These are phyloP conservation scores for Alternaria triticimaculans DNA, from an alignment of 2,329 filamentous ascomycete genomes.

Conservation along the genomic window DNA sequence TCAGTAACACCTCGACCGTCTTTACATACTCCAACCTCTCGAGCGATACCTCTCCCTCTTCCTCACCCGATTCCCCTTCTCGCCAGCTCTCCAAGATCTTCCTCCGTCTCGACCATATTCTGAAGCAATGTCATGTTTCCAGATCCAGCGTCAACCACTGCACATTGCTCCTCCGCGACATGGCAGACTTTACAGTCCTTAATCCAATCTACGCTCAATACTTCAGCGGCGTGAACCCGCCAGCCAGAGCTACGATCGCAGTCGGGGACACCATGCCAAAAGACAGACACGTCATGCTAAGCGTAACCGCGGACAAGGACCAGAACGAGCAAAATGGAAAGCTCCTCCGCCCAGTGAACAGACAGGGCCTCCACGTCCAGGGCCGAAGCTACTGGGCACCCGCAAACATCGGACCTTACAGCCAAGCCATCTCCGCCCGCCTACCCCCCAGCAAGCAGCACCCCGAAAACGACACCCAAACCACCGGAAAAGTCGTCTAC, in stretches of 20 bases:
- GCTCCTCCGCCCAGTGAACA: conserved; percentile 7
- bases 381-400: conserved; percentile 96
- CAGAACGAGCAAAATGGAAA: conserved; percentile 28
- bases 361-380: conserved; percentile 80
- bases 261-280: conserved; percentile 71
- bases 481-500: conserved; percentile 57
- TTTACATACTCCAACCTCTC: conserved; percentile 55
- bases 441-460: conserved; percentile 31
- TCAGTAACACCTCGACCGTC: conserved; percentile 46
- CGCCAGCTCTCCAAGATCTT: conserved; percentile 51
- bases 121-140: conserved; percentile 34
- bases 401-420: conserved; percentile 96
- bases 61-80: conserved; percentile 9
- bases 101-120: conserved; percentile 36
- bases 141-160: conserved; percentile 49
- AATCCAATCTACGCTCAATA: conserved; percentile 78
- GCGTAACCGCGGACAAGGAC: conserved; percentile 52
- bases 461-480: conserved; percentile 16
- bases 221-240: conserved; percentile 81
- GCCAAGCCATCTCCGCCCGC: conserved; percentile 75
- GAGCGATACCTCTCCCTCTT: conserved; percentile 11
- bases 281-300: conserved; percentile 67
- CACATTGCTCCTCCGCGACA: conserved; percentile 75
- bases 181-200: conserved; percentile 77
- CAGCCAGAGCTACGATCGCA: conserved; percentile 82